Conservation (phyloP, 805 yeast species). For the Cyberlindnera veronae region DNA sequence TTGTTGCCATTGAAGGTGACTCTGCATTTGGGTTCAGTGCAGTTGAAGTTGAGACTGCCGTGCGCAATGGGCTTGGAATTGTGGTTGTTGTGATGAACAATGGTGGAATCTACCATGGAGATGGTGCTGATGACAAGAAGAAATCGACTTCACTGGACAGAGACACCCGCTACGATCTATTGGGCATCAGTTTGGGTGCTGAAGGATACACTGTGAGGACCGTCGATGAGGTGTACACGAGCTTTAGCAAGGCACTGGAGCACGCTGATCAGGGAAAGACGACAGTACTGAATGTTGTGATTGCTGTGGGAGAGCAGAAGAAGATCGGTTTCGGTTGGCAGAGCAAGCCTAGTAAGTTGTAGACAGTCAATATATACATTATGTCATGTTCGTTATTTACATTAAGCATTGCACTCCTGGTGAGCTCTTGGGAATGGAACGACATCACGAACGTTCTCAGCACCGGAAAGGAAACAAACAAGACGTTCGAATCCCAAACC, state of each 20-base stretch:
- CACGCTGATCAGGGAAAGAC: conserved; percentile 32
- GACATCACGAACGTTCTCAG: conserved; percentile 81
- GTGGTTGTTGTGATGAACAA: conserved; percentile 67
- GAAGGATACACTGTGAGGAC: conserved; percentile 45
- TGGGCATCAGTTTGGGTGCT: conserved; percentile 56
- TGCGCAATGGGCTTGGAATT: conserved; percentile 49
- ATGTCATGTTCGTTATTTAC: too few species aligned
- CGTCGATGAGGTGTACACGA: conserved; percentile 35
- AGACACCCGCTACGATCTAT: conserved; percentile 52
- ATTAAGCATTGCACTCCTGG: conserved; percentile 37
- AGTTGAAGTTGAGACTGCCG: conserved; percentile 69
- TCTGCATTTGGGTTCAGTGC: conserved; percentile 77
- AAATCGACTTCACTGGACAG: conserved; percentile 61
- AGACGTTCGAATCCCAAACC: conserved; percentile 94
- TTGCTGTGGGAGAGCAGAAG: conserved; percentile 52
- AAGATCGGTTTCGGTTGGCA: conserved; percentile 69
- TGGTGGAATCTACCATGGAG: conserved; percentile 70
- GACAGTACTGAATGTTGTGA: conserved; percentile 56
- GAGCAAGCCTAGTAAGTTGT: too few species aligned
- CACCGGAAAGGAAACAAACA: conserved; percentile 64
- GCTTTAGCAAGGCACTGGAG: conserved; percentile 36
- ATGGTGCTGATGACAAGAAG: conserved; percentile 27
- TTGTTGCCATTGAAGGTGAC: conserved; percentile 67
- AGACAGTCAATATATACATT: too few species aligned
- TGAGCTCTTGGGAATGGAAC: conserved; percentile 83